phyloP scores from a whole-genome alignment of 176 grass and related monocot genomes.

The Tuctoria greenei region DNA sequence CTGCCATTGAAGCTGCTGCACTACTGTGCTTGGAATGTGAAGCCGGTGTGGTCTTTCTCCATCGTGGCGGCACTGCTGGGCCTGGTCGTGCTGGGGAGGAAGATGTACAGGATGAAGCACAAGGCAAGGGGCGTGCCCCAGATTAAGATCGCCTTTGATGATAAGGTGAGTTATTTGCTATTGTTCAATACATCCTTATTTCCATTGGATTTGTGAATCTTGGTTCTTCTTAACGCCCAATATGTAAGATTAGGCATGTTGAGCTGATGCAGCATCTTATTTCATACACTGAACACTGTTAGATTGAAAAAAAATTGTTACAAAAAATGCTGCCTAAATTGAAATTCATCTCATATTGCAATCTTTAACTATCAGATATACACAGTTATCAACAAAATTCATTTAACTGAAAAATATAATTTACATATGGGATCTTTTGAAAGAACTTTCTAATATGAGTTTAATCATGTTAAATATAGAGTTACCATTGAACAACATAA shows the following conservation, averaged over 20 bases:
- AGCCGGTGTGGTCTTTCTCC: constrained; percentile 63
- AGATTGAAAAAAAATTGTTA: background rate
- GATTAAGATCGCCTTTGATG: constrained; percentile 56
- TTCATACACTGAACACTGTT: background rate
- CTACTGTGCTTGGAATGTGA: constrained; percentile 58
- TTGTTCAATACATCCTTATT: background rate
- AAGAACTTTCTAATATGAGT: background rate
- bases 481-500: background rate
- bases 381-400: background rate
- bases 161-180: constrained; percentile 45
- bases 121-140: constrained; percentile 47
- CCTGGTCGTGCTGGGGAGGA: constrained; percentile 53
- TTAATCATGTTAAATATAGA: no score
- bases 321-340: background rate
- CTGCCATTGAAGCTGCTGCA: constrained; percentile 56
- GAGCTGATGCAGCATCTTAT: background rate
- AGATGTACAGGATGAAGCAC: constrained; percentile 57
- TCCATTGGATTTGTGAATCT: background rate
- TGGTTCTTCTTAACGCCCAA: background rate
- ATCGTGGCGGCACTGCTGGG: constrained; percentile 51
- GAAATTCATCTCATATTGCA: background rate
- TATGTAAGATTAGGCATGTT: background rate
- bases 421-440: background rate
- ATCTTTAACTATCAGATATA: background rate
- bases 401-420: background rate